These are phyloP conservation scores for Pleurotus salmoneostramineus DNA, from an alignment of 768 basidiomycete genomes.

Conservation along the genomic window DNA sequence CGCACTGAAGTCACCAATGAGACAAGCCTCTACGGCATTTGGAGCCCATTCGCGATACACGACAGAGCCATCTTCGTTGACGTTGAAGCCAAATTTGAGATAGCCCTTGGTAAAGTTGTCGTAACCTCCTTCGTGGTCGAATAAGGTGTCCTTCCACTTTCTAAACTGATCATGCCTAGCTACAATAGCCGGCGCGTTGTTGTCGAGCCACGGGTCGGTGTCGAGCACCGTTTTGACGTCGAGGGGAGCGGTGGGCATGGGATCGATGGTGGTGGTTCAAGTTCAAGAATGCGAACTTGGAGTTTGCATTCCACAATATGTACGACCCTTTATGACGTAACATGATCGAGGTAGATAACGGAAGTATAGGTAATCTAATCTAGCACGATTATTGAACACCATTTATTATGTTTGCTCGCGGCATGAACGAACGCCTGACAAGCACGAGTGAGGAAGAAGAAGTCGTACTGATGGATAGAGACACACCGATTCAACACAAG, in stretches of 20 bases:
- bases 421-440: constrained; percentile 3
- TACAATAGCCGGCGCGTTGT: constrained; percentile 65
- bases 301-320: neutral
- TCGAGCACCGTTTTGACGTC: constrained; percentile 55
- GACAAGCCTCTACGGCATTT: constrained; percentile 71
- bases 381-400: neutral
- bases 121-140: constrained; percentile 79
- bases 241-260: constrained; percentile 44
- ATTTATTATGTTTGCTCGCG: neutral
- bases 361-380: constrained; percentile 1
- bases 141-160: constrained; percentile 74
- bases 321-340: constrained; percentile 6
- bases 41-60: constrained; percentile 97
- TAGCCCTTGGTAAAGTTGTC: constrained; percentile 80
- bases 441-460: neutral
- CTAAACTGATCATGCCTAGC: constrained; percentile 65
- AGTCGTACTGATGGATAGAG: neutral
- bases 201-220: constrained; percentile 72
- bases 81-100: constrained; percentile 74
- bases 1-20: constrained; percentile 96
- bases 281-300: constrained; percentile 5
- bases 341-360: constrained; percentile 7
- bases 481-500: constrained; percentile 70
- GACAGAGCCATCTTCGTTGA: constrained; percentile 62
- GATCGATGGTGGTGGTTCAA: constrained; percentile 16